Conservation (phyloP, 352 stramenopile species). For the Phytophthora pseudosyringae region DNA sequence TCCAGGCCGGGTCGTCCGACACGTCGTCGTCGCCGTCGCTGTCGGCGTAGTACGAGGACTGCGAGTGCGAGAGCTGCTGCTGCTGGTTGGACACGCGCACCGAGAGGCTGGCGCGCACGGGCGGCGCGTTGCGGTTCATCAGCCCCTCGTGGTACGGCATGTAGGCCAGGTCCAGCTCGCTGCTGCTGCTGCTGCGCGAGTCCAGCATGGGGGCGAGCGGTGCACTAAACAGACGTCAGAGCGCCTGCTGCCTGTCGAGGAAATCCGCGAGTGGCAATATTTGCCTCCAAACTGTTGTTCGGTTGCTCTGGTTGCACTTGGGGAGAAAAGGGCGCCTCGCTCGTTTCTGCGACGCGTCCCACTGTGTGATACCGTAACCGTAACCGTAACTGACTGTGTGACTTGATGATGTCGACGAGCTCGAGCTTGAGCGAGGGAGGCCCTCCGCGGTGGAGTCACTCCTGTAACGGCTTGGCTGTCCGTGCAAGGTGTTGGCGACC, state of each 20-base stretch:
- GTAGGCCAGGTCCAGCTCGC: constrained; percentile 49
- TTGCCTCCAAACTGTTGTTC: constrained; percentile 10
- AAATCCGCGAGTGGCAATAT: constrained; percentile 29
- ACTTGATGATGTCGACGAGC: neutral
- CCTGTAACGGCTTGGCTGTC: neutral
- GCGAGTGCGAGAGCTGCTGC: constrained; percentile 29
- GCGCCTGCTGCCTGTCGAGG: constrained; percentile 1
- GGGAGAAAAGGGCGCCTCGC: neutral
- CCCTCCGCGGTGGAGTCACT: too few relatives aligned
- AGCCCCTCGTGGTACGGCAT: constrained; percentile 61
- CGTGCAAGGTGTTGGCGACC: constrained; percentile 5
- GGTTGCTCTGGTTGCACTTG: constrained; percentile 25
- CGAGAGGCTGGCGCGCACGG: constrained; percentile 44
- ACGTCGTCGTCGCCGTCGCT: constrained; percentile 67
- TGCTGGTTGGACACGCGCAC: constrained; percentile 31
- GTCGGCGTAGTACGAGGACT: constrained; percentile 38
- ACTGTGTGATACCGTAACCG: constrained; percentile 15
- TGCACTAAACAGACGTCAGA: neutral
- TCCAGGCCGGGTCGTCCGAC: constrained; percentile 74
- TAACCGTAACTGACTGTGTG: constrained; percentile 19
- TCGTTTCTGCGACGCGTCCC: constrained; percentile 14
- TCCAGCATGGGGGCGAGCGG: constrained; percentile 28
- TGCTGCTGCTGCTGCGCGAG: constrained; percentile 28
- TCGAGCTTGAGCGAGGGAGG: neutral
- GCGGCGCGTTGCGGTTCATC: constrained; percentile 45